Conservation (phyloP, 768 basidiomycete genomes). For the Mycena olivaceomarginata region DNA sequence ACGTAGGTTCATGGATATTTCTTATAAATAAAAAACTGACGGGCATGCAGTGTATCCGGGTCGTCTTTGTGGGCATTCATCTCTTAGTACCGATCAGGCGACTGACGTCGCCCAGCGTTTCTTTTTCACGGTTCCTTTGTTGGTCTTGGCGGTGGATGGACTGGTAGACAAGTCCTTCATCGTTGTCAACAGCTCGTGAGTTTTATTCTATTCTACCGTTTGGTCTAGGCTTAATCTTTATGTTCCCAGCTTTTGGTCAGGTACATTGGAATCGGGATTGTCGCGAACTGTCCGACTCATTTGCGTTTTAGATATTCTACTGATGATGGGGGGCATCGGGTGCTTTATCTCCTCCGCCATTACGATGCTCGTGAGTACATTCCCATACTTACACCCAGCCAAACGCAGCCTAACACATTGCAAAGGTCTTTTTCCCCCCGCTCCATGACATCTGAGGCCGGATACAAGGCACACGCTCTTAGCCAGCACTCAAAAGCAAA, state of each 20-base stretch:
- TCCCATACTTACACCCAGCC: constrained; percentile 1
- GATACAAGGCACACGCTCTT: constrained; percentile 69
- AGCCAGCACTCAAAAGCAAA: constrained; percentile 50
- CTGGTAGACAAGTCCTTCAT: constrained; percentile 65
- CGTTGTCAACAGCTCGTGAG: constrained; percentile 76
- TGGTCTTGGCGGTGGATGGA: constrained; percentile 81
- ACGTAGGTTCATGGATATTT: constrained; percentile 67
- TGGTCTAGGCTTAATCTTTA: constrained; percentile 10
- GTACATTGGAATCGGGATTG: constrained; percentile 57
- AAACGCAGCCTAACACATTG: not conserved
- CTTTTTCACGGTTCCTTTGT: constrained; percentile 80
- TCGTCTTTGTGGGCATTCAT: constrained; percentile 68
- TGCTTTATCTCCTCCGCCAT: constrained; percentile 88
- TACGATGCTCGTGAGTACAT: constrained; percentile 80
- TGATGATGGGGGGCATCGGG: constrained; percentile 84
- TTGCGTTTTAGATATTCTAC: constrained; percentile 72
- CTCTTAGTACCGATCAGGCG: not conserved
- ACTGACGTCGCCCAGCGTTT: constrained; percentile 65
- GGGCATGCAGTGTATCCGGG: constrained; percentile 73
- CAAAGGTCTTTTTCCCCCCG: constrained; percentile 89
- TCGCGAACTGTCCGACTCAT: constrained; percentile 39
- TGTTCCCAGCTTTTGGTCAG: constrained; percentile 72
- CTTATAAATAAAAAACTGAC: not conserved
- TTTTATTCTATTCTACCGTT: constrained; percentile 41
- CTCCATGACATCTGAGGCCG: constrained; percentile 78